These are phyloP conservation scores for Chlamydomonas schloesseri DNA, from an alignment of 139 green algal species.

Conservation along the genomic window DNA sequence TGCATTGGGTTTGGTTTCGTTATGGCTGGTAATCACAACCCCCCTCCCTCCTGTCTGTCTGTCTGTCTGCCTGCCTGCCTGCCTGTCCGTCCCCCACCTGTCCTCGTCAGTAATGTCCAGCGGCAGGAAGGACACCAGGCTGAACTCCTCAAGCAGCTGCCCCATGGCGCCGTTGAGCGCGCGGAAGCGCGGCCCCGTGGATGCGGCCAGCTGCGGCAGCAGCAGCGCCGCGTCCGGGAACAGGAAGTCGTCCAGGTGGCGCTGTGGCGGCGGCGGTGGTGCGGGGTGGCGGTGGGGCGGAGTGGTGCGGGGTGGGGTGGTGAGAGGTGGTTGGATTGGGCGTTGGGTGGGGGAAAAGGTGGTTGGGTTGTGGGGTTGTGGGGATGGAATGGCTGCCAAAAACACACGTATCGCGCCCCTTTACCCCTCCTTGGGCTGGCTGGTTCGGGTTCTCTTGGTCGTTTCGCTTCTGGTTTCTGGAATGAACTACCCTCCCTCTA, in stretches of 20 bases:
- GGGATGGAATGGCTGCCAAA: too few species aligned
- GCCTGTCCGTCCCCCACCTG: too few species aligned
- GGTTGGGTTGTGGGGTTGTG: too few species aligned
- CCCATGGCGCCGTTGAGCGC: conserved; percentile 79
- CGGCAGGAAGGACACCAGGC: conserved; percentile 89
- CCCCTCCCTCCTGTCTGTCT: too few species aligned
- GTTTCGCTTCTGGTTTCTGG: too few species aligned
- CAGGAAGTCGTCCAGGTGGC: conserved; percentile 79
- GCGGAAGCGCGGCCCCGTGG: conserved; percentile 75
- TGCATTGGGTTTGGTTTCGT: too few species aligned
- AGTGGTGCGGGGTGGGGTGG: neutral
- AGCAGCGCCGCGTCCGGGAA: conserved; percentile 80
- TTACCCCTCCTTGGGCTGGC: neutral
- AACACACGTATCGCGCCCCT: neutral
- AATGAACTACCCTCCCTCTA: too few species aligned
- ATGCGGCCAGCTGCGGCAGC: conserved; percentile 62
- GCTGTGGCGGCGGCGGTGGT: conserved; percentile 46
- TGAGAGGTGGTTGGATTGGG: too few species aligned
- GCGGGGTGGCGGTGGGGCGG: neutral
- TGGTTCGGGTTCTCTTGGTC: too few species aligned
- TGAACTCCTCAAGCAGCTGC: conserved; percentile 86
- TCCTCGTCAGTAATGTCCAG: conserved; percentile 91
- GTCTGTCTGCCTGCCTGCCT: too few species aligned
- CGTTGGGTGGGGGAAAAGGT: too few species aligned
- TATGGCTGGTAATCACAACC: too few species aligned